Conservation (phyloP, 2,329 filamentous ascomycete species). For the Pseudogymnoascus sp. region DNA sequence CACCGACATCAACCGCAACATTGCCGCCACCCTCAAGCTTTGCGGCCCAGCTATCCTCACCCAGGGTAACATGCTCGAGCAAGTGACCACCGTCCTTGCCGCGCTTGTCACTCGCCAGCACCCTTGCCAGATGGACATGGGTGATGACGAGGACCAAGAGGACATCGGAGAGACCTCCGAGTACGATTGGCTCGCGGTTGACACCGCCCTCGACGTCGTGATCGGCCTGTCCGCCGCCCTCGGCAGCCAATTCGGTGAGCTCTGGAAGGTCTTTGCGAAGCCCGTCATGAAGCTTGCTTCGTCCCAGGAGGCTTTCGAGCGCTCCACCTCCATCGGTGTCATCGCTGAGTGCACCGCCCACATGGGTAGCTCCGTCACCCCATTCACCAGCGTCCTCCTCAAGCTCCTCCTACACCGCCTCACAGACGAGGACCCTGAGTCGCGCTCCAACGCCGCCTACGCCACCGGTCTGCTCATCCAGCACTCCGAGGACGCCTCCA, state of each 20-base stretch:
- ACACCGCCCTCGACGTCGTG: constrained; percentile 87
- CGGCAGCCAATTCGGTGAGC: constrained; percentile 70
- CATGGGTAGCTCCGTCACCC: constrained; percentile 74
- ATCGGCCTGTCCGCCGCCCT: constrained; percentile 77
- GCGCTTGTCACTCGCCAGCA: constrained; percentile 84
- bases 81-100: constrained; percentile 67
- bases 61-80: constrained; percentile 64
- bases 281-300: constrained; percentile 80
- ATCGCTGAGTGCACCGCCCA: constrained; percentile 85
- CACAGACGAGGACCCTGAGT: constrained; percentile 80
- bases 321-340: constrained; percentile 82
- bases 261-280: constrained; percentile 96
- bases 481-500: constrained; percentile 64
- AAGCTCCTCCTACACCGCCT: constrained; percentile 80
- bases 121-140: constrained; percentile 85
- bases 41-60: constrained; percentile 81
- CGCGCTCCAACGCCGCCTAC: constrained; percentile 92
- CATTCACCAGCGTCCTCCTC: constrained; percentile 69
- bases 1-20: constrained; percentile 90
- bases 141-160: constrained; percentile 69
- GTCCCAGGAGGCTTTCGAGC: constrained; percentile 78
- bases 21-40: constrained; percentile 82
- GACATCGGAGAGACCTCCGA: constrained; percentile 76
- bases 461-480: constrained; percentile 78
- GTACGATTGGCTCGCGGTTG: constrained; percentile 95